Base-by-base conservation (phyloP, 2,329 filamentous ascomycete species). In the Ceratocystis albifundus region DNA sequence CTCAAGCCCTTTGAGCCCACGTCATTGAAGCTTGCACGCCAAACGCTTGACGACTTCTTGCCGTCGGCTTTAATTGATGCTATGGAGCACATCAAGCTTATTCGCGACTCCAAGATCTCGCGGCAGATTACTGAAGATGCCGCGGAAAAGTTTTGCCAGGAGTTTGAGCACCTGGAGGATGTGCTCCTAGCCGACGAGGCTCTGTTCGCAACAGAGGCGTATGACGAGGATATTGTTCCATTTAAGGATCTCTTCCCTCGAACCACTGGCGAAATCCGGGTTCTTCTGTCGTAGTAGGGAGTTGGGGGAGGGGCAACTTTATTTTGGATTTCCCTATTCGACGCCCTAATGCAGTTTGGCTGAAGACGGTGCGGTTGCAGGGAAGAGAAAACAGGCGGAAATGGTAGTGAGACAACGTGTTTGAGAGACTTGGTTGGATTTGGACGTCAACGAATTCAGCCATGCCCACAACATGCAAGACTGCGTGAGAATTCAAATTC, bases 41-140 rank as follows among this genome's bases (percentile, higher is more conserved):
- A 92, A 71, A 82, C 81, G 50, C 80, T 99, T 5, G 94, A 99
- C 72, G 86, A 90, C 68, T 99, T 97, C 76, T 79, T 99, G 28
- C 92, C 94, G 0, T 95, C 90, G 0, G 94, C 93, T 2, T 80
- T 96, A 36, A 93, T 96, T 80, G 94, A 99, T 73, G 92, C 92
- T 2, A 85, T 89, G 71, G 88, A 94, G 63, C 89, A 90, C 68
- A 75, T 97, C 30, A 87, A 87, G 69, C 79, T 84, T 53, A 77
- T 99, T 1, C 85, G 88, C 69, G 88, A 89, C 71, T 83, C 88
- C 0, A 80, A 80, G 10, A 77, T 96, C 67, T 87, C 88, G 15
- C 84, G 89, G 61, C 80, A 86, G 61, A 83, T 96, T 62, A 94
- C 90, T 0, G 89, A 95, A 71, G 84, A 88, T 69, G 93, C 92